phyloP scores from a whole-genome alignment of 2,329 filamentous ascomycete genomes.

The Nemania bipapillata region DNA sequence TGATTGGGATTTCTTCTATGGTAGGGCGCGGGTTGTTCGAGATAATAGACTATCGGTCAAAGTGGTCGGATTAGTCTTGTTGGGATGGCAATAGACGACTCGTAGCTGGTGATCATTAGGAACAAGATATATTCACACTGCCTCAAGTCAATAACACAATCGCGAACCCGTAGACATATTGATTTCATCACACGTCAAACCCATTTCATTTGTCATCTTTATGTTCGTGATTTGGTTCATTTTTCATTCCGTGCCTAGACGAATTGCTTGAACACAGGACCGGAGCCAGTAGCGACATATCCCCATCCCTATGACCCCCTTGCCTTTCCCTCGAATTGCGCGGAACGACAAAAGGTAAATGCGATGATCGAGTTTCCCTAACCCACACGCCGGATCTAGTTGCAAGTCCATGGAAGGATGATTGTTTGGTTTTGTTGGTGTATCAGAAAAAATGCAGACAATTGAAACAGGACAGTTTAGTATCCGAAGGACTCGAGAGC shows the following conservation, averaged over 20 bases:
- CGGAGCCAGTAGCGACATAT: conserved; percentile 48
- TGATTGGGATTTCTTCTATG: background rate
- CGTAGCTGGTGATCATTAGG: conserved; percentile 14
- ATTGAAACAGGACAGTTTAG: conserved; percentile 64
- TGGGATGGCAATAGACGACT: background rate
- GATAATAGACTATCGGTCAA: conserved; percentile 4
- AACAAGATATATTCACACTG: conserved; percentile 10
- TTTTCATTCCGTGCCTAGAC: conserved; percentile 53
- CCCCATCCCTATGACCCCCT: conserved; percentile 49
- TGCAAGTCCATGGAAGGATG: conserved; percentile 50
- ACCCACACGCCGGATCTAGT: conserved; percentile 53
- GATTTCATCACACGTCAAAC: conserved; percentile 32
- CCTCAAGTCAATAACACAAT: conserved; percentile 14
- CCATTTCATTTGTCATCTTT: conserved; percentile 21
- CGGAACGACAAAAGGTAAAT: conserved; percentile 51
- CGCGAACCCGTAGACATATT: conserved; percentile 12
- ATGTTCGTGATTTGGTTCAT: conserved; percentile 49
- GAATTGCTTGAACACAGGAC: conserved; percentile 53
- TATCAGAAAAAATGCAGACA: conserved; percentile 49
- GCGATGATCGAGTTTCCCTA: conserved; percentile 52
- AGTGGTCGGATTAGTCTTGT: background rate
- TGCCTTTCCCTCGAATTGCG: conserved; percentile 50
- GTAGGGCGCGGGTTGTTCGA: conserved; percentile 1
- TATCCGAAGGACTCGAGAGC: conserved; percentile 91
- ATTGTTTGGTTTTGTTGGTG: conserved; percentile 48